A percentile compares a stretch with the other conserved stretches of the same genome.
These are phyloP conservation scores for Flaveria floridana DNA, from an alignment of 140 eudicot species.

Conservation along the genomic window DNA sequence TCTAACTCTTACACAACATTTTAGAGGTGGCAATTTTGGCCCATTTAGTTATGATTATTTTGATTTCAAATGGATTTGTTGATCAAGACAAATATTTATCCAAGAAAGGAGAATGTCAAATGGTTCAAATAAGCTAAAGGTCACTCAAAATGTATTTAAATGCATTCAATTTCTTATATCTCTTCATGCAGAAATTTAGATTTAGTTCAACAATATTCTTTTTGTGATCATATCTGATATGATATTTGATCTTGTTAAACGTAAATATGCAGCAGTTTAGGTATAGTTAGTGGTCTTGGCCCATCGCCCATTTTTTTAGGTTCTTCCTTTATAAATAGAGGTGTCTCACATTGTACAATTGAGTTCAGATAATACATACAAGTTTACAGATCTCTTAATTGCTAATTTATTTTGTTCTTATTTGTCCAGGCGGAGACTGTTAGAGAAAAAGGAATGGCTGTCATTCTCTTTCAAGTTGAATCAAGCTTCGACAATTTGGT, in stretches of 20 bases:
- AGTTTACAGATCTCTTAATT: too few species aligned
- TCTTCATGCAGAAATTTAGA: not conserved
- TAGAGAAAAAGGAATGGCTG: conserved; percentile 65
- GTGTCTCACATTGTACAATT: too few species aligned
- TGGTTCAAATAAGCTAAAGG: not conserved
- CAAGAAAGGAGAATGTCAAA: not conserved
- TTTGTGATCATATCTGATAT: not conserved
- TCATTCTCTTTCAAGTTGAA: conserved; percentile 83
- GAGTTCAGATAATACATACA: too few species aligned
- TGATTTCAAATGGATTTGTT: not conserved
- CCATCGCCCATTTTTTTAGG: too few species aligned
- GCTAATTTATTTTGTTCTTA: not conserved
- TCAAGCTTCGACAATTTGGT: conserved; percentile 72
- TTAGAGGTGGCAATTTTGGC: not conserved
- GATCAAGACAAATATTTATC: not conserved
- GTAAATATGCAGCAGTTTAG: too few species aligned
- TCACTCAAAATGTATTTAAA: not conserved
- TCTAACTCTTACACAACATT: not conserved
- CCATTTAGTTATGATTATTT: not conserved
- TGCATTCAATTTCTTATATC: not conserved
- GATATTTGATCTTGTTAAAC: too few species aligned
- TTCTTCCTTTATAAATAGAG: too few species aligned
- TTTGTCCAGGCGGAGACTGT: conserved; percentile 69
- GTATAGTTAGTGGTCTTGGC: too few species aligned
- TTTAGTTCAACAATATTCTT: not conserved